These are phyloP conservation scores for Tricholoma furcatifolium DNA, from an alignment of 768 basidiomycete species.

Conservation along the genomic window DNA sequence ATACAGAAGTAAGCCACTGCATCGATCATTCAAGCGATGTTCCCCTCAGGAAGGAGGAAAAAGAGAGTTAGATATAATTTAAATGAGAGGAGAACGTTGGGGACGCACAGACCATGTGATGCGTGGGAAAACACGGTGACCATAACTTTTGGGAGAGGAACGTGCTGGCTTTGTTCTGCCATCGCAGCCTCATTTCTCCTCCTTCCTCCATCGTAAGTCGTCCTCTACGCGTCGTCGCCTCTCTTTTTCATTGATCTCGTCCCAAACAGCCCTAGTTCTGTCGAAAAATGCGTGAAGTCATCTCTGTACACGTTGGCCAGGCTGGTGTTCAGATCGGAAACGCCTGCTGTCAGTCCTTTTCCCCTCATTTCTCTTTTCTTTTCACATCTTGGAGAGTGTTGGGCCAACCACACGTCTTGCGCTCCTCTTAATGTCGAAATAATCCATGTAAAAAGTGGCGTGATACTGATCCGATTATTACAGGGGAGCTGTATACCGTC, in stretches of 20 bases:
- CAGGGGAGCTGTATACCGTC: constrained; percentile 97
- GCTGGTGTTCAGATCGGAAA: constrained; percentile 95
- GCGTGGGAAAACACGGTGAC: constrained; percentile 40
- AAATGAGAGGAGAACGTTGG: background rate
- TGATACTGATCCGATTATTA: constrained; percentile 25
- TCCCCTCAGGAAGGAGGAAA: too few relatives aligned
- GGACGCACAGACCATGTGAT: constrained; percentile 44
- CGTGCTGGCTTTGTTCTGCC: constrained; percentile 42
- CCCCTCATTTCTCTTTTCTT: constrained; percentile 4
- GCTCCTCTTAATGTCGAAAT: background rate
- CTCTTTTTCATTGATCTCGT: constrained; percentile 19
- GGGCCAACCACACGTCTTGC: constrained; percentile 17
- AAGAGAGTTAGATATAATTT: too few relatives aligned
- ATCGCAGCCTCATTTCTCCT: constrained; percentile 33
- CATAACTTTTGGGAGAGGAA: constrained; percentile 43
- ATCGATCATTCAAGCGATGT: background rate
- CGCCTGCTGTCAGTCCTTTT: constrained; percentile 79
- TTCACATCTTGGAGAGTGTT: constrained; percentile 5
- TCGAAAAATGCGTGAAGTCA: constrained; percentile 82
- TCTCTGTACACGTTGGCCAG: constrained; percentile 96
- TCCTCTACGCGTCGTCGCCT: constrained; percentile 22
- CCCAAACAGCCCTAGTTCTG: constrained; percentile 21
- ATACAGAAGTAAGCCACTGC: background rate
- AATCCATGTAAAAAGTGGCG: constrained; percentile 12
- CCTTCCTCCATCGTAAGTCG: constrained; percentile 26